Percentiles rank a stretch among this genome's conserved stretches.
Conservation (phyloP, 352 stramenopile species). For the Globisporangium iwayamae region DNA sequence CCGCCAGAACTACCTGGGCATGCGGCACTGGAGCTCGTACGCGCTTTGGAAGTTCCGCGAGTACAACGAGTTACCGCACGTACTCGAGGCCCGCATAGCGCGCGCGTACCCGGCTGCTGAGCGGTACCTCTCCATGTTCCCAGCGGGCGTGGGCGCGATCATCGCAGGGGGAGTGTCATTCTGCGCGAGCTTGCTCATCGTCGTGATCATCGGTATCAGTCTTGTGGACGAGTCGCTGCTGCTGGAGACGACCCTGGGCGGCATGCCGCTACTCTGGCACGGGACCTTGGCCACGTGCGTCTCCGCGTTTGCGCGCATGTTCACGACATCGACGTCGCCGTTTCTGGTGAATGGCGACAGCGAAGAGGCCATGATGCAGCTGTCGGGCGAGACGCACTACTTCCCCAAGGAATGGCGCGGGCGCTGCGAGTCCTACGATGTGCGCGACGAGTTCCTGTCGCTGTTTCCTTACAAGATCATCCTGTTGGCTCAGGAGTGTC, state of each 20-base stretch:
- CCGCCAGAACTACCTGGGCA: constrained; percentile 91
- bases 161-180: constrained; percentile 93
- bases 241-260: constrained; percentile 92
- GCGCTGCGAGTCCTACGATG: constrained; percentile 80
- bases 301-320: constrained; percentile 78
- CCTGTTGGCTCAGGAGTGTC: constrained; percentile 91
- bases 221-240: constrained; percentile 95
- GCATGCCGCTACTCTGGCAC: constrained; percentile 97
- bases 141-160: constrained; percentile 83
- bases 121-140: constrained; percentile 94
- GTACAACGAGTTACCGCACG: constrained; percentile 98
- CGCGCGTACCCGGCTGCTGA: constrained; percentile 91
- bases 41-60: constrained; percentile 93
- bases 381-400: constrained; percentile 94
- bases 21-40: constrained; percentile 91
- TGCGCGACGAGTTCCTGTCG: constrained; percentile 83
- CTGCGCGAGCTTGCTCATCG: constrained; percentile 94
- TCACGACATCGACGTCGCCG: constrained; percentile 64
- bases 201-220: constrained; percentile 90
- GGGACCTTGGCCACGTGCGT: constrained; percentile 87
- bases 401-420: constrained; percentile 93
- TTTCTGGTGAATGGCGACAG: constrained; percentile 77
- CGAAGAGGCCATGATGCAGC: constrained; percentile 80
- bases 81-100: constrained; percentile 92
- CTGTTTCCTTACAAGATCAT: constrained; percentile 95